Evolutionary conservation across 164 flowering plant genomes (phyloP), one percentile per base, ranked within the genome.

Genomic region (Paratinospora sagittata): DNA sequence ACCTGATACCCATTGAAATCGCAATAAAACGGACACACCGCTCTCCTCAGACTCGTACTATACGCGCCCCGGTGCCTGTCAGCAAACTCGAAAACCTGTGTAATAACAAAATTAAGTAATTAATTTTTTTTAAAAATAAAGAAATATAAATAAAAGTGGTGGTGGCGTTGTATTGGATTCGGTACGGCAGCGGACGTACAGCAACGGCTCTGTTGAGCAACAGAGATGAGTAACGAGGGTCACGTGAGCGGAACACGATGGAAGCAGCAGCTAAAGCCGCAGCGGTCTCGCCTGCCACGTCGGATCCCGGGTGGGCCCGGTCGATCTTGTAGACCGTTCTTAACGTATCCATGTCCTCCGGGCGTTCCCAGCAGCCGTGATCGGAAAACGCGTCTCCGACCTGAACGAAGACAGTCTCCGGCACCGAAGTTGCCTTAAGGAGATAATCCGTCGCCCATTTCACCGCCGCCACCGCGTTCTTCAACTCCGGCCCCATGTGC

Each of bases 1-100:
- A 88, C 98, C 96, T 92, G 89, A 65, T 87, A 95, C 8, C 99
- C 98, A 68, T 90, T 89, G 27, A 85, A 81, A 74, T 92, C 97
- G 76, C 99, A 95, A 83, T 95, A 95, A 74, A 90, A 95, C 12
- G 99, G 99, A 79, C 98, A 95, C 68, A 89, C 99, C 0, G 87
- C 99, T 16, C 66, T 27, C 67, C 75, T 78, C 63, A 92, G 80
- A 79, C 92, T 88, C 41, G 55, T 26, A 65, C 98, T 95, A 83
- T 95, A 95, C 49, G 97, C 91, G 7, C 98, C 98, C 55, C 98
- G 79, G 83, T 94, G 74, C 74, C 70, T 82, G 88, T 94, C 92
- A 55, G 97, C 98, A 74, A 88, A 92, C 82, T 84, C 87, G 83
- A 94, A 94, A 37, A 92, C 98, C 96, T 90, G 72, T 52, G 34